Evolutionary conservation across 345 rosid genomes (phyloP).

Genomic region (Mercurialis annua): DNA sequence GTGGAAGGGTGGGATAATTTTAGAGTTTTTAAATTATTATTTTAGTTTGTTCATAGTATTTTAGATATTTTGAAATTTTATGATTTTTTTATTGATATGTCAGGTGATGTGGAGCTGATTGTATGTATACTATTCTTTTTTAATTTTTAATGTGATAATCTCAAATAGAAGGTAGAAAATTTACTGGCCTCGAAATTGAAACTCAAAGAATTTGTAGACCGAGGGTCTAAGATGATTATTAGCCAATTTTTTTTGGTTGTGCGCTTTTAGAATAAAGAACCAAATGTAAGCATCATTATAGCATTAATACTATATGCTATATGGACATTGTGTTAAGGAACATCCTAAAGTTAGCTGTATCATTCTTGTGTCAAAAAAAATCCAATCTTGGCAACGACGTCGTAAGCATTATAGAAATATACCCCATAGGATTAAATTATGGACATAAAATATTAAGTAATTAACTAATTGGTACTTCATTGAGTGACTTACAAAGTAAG

Average conservation of each 20-base stretch:
- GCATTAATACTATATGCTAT: neutral
- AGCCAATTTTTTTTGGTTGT: neutral
- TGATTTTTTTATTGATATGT: no score
- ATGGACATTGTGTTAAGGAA: neutral
- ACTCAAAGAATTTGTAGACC: neutral
- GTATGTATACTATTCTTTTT: no score
- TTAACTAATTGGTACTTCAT: constrained; percentile 3
- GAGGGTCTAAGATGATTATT: neutral
- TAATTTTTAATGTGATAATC: no score
- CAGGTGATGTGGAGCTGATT: no score
- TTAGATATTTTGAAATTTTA: no score
- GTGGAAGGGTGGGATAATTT: no score
- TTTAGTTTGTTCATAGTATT: no score
- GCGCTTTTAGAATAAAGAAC: neutral
- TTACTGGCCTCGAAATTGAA: no score
- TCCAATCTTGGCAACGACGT: no score
- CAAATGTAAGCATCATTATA: no score
- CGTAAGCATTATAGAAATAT: constrained; percentile 9
- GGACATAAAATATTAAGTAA: neutral
- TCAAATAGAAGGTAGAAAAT: no score
- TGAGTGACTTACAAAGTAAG: constrained; percentile 61
- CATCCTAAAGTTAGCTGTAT: constrained; percentile 24
- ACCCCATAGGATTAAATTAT: constrained; percentile 4
- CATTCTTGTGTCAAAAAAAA: constrained; percentile 38
- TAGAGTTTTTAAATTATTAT: no score